Conservation (phyloP, 371 early-diverging fungal species). For the Actinomucor elegans region DNA sequence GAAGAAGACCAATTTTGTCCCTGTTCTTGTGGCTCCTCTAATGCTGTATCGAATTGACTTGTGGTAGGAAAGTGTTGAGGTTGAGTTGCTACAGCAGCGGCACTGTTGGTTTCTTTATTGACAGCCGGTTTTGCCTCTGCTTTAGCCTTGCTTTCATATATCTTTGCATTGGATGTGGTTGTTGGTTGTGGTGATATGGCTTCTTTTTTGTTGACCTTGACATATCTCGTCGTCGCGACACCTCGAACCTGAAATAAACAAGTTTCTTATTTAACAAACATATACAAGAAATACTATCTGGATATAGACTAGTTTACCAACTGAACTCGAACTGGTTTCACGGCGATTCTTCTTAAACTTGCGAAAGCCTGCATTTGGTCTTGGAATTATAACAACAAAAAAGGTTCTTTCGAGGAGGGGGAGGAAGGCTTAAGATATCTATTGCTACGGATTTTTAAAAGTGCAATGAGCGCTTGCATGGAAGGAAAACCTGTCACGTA, state of each 20-base stretch:
- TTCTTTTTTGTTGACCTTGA: slow-evolving; percentile 4
- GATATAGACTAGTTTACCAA: not conserved
- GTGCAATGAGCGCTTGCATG: not conserved
- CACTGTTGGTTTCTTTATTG: not conserved
- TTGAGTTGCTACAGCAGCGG: not conserved
- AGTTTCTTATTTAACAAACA: not conserved
- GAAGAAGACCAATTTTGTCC: slow-evolving; percentile 71
- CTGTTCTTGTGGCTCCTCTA: slow-evolving; percentile 1
- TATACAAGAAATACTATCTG: not conserved
- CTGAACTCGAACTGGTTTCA: not conserved
- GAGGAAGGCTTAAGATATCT: too few relatives aligned
- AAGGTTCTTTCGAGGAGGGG: too few relatives aligned
- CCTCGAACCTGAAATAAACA: slow-evolving; percentile 5
- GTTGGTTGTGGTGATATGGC: not conserved
- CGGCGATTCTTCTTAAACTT: slow-evolving; percentile 2
- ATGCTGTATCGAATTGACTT: slow-evolving; percentile 16
- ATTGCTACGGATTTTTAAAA: too few relatives aligned
- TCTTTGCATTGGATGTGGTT: not conserved
- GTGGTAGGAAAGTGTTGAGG: slow-evolving; percentile 14
- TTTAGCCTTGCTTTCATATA: not conserved
- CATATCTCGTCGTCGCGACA: slow-evolving; percentile 15
- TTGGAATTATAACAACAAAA: not conserved
- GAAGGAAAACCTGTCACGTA: slow-evolving; percentile 4
- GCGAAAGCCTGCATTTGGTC: slow-evolving; percentile 9
- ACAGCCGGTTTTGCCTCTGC: not conserved